phyloP scores from a whole-genome alignment of 257 asterid genomes.

The Solanum dulcamara region DNA sequence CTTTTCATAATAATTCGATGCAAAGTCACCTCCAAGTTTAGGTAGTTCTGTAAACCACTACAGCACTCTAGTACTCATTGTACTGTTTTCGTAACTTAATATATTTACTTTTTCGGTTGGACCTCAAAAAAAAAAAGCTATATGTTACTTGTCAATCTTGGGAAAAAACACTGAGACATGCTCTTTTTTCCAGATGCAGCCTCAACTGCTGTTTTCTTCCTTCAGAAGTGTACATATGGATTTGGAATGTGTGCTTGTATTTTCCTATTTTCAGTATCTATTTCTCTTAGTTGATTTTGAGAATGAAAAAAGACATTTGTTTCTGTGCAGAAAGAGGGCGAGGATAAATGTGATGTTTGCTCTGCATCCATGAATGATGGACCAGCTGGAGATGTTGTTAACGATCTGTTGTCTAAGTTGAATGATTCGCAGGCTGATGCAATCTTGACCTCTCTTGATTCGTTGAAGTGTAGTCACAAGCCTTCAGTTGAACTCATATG shows the following conservation, averaged over 20 bases:
- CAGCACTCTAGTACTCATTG: background rate
- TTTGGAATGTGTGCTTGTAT: background rate
- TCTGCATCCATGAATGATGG: background rate
- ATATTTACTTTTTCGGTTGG: background rate
- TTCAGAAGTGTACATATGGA: background rate
- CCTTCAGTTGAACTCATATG: constrained; percentile 10
- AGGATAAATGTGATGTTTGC: background rate
- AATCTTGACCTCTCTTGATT: constrained; percentile 1
- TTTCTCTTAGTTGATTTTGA: background rate
- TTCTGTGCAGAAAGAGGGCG: background rate
- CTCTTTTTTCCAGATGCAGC: background rate
- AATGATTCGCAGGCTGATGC: constrained; percentile 33
- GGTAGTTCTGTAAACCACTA: background rate
- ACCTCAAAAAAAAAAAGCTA: background rate
- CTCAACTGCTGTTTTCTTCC: background rate
- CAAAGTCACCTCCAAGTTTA: background rate
- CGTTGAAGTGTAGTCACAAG: constrained; percentile 2
- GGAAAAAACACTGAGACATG: background rate
- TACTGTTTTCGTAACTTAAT: background rate
- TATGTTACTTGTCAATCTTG: background rate
- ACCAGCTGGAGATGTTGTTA: background rate
- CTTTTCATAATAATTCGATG: background rate
- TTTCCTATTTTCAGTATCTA: background rate
- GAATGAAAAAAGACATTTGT: background rate
- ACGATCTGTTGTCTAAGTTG: constrained; percentile 5